These are phyloP conservation scores for Thelephora terrestris DNA, from an alignment of 1,284 basidiomycete genomes.

Conservation along the genomic window DNA sequence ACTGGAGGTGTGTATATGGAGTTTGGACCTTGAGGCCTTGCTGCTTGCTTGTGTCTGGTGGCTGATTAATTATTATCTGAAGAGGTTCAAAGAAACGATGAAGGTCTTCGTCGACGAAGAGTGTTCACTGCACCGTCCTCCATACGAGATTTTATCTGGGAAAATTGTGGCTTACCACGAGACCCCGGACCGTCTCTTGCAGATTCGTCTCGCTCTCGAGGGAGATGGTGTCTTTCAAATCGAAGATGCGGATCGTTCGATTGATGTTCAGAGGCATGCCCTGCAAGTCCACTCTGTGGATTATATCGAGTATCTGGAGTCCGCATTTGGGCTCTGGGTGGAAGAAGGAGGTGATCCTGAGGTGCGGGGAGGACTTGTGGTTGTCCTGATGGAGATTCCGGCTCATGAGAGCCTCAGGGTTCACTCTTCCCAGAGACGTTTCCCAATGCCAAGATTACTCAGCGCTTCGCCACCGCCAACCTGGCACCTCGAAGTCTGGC, in stretches of 20 bases:
- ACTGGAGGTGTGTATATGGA: too few species aligned
- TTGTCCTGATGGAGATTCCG: background rate
- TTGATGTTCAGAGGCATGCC: constrained; percentile 10
- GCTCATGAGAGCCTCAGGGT: constrained; percentile 10
- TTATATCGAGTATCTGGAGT: constrained; percentile 22
- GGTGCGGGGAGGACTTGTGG: constrained; percentile 10
- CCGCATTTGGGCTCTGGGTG: constrained; percentile 23
- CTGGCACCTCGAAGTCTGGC: constrained; percentile 11
- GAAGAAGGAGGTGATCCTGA: constrained; percentile 20
- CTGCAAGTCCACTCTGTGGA: constrained; percentile 17
- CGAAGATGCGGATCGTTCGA: constrained; percentile 8
- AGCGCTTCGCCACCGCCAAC: constrained; percentile 6
- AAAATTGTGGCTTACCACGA: constrained; percentile 22
- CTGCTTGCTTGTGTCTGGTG: too few species aligned
- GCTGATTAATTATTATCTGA: too few species aligned
- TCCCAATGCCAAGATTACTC: constrained; percentile 13
- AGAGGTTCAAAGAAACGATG: constrained; percentile 10
- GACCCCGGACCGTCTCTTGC: constrained; percentile 19
- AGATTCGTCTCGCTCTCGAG: constrained; percentile 19
- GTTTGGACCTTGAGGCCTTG: too few species aligned
- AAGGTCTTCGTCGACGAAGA: constrained; percentile 16
- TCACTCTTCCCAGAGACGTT: constrained; percentile 27
- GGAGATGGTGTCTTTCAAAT: constrained; percentile 13
- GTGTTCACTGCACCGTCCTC: constrained; percentile 22
- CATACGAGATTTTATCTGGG: constrained; percentile 24